Percentiles rank a stretch among this genome's conserved stretches.
These are phyloP conservation scores for Calonectria fujianensis DNA, from an alignment of 2,329 filamentous ascomycete species.

Conservation along the genomic window DNA sequence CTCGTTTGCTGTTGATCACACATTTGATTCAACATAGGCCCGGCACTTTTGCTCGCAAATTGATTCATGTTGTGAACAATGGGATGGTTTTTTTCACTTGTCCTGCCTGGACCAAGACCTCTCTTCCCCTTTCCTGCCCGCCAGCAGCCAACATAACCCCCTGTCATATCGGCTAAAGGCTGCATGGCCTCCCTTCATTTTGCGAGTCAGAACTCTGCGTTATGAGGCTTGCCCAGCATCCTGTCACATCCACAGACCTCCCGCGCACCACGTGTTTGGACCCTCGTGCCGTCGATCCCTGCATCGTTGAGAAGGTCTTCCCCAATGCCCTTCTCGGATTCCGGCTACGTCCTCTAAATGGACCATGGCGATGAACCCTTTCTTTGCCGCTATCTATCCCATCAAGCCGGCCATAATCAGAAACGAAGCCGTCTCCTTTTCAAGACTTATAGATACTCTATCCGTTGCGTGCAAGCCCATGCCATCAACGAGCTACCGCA, in stretches of 20 bases:
- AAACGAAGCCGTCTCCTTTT: slow-evolving; percentile 10
- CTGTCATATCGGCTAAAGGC: slow-evolving; percentile 25
- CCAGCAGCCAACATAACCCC: not conserved
- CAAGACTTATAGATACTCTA: not conserved
- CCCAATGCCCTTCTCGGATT: slow-evolving; percentile 1
- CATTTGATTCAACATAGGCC: not conserved
- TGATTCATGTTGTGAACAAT: not conserved
- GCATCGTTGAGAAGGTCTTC: not conserved
- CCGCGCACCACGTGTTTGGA: slow-evolving; percentile 5
- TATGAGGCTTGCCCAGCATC: slow-evolving; percentile 14
- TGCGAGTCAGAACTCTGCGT: slow-evolving; percentile 33
- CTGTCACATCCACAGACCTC: not conserved
- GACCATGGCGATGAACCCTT: slow-evolving; percentile 3
- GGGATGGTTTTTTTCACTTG: not conserved
- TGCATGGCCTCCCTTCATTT: slow-evolving; percentile 25
- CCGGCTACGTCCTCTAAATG: not conserved
- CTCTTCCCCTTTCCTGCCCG: not conserved
- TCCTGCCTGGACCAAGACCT: not conserved
- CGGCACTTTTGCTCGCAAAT: not conserved
- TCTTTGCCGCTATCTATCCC: slow-evolving; percentile 16
- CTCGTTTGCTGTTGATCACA: not conserved
- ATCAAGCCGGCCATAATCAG: slow-evolving; percentile 3
- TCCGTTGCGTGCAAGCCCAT: slow-evolving; percentile 9
- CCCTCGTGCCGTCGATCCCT: not conserved
- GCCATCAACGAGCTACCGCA: not conserved